Conservation (phyloP, 371 early-diverging fungal genomes). For the Synchytrium microbalum region DNA sequence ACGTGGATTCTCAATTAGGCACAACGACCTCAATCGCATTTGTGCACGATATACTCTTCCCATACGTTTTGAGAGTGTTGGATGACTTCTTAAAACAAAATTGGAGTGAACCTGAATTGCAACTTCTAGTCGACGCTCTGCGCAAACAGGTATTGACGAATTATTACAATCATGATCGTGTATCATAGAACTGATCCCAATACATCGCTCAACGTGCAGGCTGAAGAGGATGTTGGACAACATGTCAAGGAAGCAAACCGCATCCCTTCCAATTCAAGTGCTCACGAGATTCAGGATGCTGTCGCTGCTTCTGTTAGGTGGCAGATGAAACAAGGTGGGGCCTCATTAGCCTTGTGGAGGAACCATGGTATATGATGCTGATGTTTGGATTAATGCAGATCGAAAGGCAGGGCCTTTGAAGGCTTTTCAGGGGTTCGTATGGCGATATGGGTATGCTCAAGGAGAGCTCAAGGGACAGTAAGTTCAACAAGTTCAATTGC, state of each 20-base stretch:
- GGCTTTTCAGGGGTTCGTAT: slow-evolving; percentile 89
- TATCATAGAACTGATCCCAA: slow-evolving; percentile 38
- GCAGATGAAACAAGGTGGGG: slow-evolving; percentile 54
- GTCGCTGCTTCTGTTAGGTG: slow-evolving; percentile 61
- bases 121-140: slow-evolving; percentile 52
- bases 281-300: slow-evolving; percentile 48
- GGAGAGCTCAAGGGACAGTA: slow-evolving; percentile 71
- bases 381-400: slow-evolving; percentile 46
- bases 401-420: slow-evolving; percentile 81
- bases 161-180: neutral
- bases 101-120: slow-evolving; percentile 56
- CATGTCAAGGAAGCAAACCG: neutral
- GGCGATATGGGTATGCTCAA: slow-evolving; percentile 73
- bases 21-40: slow-evolving; percentile 95
- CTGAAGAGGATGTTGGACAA: slow-evolving; percentile 38
- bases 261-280: slow-evolving; percentile 7
- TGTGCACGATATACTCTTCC: slow-evolving; percentile 86
- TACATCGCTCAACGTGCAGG: slow-evolving; percentile 51
- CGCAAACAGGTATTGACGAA: slow-evolving; percentile 55
- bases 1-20: slow-evolving; percentile 23
- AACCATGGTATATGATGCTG: neutral
- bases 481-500: slow-evolving; percentile 26
- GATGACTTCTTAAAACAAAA: slow-evolving; percentile 51
- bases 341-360: neutral
- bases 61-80: slow-evolving; percentile 60